phyloP scores from a whole-genome alignment of 164 flowering plant genomes.

The Kalanchoe fedtschenkoi region DNA sequence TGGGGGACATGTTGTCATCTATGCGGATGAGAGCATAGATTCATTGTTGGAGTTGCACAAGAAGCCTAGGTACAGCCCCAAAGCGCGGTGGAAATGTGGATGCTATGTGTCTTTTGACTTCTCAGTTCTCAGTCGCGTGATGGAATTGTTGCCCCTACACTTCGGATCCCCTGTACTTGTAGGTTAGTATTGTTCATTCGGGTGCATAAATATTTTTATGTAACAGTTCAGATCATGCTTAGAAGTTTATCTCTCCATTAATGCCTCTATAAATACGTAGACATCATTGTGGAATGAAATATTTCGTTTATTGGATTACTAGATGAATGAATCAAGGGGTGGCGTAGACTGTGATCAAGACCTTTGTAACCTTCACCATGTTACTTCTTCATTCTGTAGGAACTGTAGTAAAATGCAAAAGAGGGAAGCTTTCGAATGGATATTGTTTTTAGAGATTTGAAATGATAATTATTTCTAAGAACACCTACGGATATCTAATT shows the following conservation, averaged over 20 bases:
- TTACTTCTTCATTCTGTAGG: constrained; percentile 32
- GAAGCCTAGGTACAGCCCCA: constrained; percentile 53
- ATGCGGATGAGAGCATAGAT: constrained; percentile 74
- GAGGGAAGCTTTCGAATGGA: constrained; percentile 54
- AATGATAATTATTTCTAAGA: no score
- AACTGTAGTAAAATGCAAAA: constrained; percentile 78
- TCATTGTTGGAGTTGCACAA: constrained; percentile 67
- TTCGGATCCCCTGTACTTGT: constrained; percentile 91
- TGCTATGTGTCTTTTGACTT: constrained; percentile 73
- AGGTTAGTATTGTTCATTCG: constrained; percentile 76
- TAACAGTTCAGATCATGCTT: background rate
- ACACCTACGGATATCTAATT: no score
- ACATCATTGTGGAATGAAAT: background rate
- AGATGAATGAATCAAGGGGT: background rate
- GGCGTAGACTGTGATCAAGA: background rate
- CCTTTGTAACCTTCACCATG: background rate
- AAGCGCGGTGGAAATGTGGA: constrained; percentile 96
- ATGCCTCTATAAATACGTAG: background rate
- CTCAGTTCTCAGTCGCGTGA: constrained; percentile 48
- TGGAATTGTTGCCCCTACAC: constrained; percentile 65
- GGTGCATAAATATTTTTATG: no score
- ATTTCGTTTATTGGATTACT: no score
- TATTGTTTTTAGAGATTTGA: background rate
- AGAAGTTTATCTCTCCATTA: background rate
- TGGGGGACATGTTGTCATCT: constrained; percentile 84